These are phyloP conservation scores for Opeltia flavorubescens DNA, from an alignment of 495 filamentous ascomycete species.

Conservation along the genomic window DNA sequence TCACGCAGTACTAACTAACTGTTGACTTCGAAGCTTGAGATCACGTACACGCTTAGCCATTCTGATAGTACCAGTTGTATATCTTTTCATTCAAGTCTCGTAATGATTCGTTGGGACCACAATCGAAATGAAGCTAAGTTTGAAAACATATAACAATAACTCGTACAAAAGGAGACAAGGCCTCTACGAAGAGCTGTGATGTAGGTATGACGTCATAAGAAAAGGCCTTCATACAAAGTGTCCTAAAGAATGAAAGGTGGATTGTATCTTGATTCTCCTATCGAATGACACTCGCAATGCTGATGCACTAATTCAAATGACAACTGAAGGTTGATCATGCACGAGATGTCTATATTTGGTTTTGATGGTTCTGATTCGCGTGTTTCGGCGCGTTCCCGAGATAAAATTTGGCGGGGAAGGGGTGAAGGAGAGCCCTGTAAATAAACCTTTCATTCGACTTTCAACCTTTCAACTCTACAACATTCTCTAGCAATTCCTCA, in stretches of 20 bases:
- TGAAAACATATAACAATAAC: no score
- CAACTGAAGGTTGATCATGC: no score
- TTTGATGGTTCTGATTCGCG: neutral
- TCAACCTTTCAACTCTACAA: neutral
- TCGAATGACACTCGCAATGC: no score
- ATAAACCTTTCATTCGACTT: neutral
- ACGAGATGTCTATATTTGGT: no score
- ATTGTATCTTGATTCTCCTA: neutral
- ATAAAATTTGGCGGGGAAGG: conserved; percentile 2
- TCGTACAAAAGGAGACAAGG: no score
- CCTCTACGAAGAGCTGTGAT: no score
- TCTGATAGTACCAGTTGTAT: neutral
- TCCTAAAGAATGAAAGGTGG: neutral
- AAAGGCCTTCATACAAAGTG: neutral
- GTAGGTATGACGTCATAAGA: neutral
- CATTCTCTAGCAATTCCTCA: neutral
- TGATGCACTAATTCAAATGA: no score
- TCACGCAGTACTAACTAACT: neutral
- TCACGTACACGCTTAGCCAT: conserved; percentile 2
- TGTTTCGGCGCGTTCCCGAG: conserved; percentile 1
- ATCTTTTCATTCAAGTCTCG: conserved; percentile 5
- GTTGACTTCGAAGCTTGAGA: neutral
- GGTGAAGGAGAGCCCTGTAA: no score
- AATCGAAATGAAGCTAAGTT: no score
- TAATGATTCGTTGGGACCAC: no score